Evolutionary conservation across 306 rosid genomes (phyloP).

Genomic region (Psophocarpus tetragonolobus): DNA sequence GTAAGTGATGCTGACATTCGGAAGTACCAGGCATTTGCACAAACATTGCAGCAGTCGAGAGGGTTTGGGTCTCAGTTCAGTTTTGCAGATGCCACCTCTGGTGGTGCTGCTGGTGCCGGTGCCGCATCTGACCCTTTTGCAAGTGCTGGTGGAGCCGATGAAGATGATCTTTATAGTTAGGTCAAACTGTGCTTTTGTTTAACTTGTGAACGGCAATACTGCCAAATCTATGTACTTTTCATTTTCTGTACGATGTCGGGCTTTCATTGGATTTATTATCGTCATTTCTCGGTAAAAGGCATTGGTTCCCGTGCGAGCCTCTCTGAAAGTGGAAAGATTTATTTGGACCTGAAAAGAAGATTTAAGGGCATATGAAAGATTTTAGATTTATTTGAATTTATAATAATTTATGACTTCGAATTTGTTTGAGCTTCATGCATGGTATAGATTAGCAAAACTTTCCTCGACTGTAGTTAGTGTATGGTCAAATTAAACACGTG

Average conservation of each 20-base stretch:
- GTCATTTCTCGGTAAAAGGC: constrained; percentile 24
- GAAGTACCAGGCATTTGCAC: constrained; percentile 96
- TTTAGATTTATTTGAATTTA: background rate
- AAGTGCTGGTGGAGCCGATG: constrained; percentile 79
- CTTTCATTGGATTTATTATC: constrained; percentile 35
- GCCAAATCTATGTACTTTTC: constrained; percentile 25
- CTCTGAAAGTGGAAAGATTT: constrained; percentile 3
- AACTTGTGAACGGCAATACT: background rate
- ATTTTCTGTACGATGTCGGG: constrained; percentile 21
- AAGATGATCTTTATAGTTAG: constrained; percentile 94
- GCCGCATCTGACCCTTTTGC: constrained; percentile 78
- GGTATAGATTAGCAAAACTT: background rate
- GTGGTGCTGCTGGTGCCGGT: constrained; percentile 24
- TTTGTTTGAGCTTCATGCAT: background rate
- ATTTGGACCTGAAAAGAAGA: background rate
- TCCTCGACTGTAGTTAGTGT: no score
- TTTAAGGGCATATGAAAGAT: background rate
- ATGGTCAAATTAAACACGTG: background rate
- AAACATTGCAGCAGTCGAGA: constrained; percentile 97
- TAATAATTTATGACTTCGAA: background rate
- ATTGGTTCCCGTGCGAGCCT: constrained; percentile 30
- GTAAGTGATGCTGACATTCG: constrained; percentile 98
- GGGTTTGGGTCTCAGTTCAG: constrained; percentile 91
- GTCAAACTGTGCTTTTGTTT: background rate
- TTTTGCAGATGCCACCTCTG: constrained; percentile 59